phyloP scores from a whole-genome alignment of 768 basidiomycete genomes.

The Gelatoporia subvermispora region DNA sequence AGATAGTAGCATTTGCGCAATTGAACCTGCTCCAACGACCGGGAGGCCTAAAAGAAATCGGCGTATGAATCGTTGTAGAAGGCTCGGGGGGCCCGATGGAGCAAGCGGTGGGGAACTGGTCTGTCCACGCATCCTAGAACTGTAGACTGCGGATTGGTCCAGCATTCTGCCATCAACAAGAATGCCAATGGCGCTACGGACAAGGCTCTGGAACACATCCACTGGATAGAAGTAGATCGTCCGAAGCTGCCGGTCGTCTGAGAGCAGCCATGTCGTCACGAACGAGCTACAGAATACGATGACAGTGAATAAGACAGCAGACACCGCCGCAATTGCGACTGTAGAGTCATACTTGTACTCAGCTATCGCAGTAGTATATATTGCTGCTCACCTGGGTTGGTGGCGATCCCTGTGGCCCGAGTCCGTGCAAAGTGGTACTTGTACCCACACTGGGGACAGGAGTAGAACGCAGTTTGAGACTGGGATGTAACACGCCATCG shows the following conservation, averaged over 20 bases:
- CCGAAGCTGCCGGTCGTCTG: conserved; percentile 48
- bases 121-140: not conserved
- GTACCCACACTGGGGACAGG: conserved; percentile 78
- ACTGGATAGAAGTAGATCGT: conserved; percentile 41
- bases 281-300: conserved; percentile 68
- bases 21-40: conserved; percentile 69
- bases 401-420: conserved; percentile 62
- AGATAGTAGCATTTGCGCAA: conserved; percentile 67
- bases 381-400: conserved; percentile 57
- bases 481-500: conserved; percentile 64
- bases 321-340: conserved; percentile 64
- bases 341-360: not conserved
- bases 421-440: conserved; percentile 75
- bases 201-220: conserved; percentile 54
- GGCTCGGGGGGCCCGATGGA: conserved; percentile 33
- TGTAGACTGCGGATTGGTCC: conserved; percentile 23
- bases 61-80: conserved; percentile 53
- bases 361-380: not conserved
- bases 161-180: conserved; percentile 50
- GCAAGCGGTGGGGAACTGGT: conserved; percentile 6
- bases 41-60: conserved; percentile 78
- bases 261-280: conserved; percentile 61
- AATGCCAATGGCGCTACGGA: conserved; percentile 58
- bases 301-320: conserved; percentile 56
- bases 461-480: conserved; percentile 67